Base-by-base conservation (phyloP, 768 basidiomycete genomes). In the Boletus reticuloceps region DNA sequence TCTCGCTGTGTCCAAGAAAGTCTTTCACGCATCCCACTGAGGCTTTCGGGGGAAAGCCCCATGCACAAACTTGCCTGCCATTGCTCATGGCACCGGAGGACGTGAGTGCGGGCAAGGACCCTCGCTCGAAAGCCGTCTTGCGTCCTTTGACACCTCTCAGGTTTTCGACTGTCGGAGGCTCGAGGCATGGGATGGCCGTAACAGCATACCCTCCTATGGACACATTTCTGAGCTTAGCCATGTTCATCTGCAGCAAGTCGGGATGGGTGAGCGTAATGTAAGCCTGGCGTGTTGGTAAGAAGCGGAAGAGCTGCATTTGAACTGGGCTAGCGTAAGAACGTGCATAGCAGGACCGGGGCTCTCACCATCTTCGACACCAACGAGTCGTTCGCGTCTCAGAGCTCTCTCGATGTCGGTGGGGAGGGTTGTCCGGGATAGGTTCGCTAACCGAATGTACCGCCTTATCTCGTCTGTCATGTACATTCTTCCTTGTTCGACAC, bases 261-360 rank as follows among this genome's bases (percentile, higher is more conserved):
- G 81, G 69, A 36, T 76, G 72, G 12, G 77, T 68, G 53, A 90
- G 69, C 14, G 82, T 80, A 45, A 92, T 68, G 59, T 80, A 72
- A 8, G 86, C 89, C 20, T 72, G 70, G 31, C 83, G 81, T 2
- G 81, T 82, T 8, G 87, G 85, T 22, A 71, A 64, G 69, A 88
- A 88, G 49, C 78, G 78, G 38, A 75, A 60, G 61, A 91, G 88
- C 50, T 84, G 75, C 29, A 89, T 63, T 19, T 79, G 74, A 25
- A 85, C 88, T 89, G 27, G 47, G 16, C 36, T 13, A 14, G 48
- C 7, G 31, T 62, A 55, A 66, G 64, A 51, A 38, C 20, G 10
- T 12, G 43, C 51, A 37, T 50, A 14, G 9, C 5, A 49, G 17
- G 31, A 51, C 11, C 25, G 16, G 38, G 14, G 11, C 19, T 47